Percentiles rank a stretch among this genome's conserved stretches.
Evolutionary conservation across 2,329 filamentous ascomycete species (phyloP).

Genomic region (Aspergillus melleus): DNA sequence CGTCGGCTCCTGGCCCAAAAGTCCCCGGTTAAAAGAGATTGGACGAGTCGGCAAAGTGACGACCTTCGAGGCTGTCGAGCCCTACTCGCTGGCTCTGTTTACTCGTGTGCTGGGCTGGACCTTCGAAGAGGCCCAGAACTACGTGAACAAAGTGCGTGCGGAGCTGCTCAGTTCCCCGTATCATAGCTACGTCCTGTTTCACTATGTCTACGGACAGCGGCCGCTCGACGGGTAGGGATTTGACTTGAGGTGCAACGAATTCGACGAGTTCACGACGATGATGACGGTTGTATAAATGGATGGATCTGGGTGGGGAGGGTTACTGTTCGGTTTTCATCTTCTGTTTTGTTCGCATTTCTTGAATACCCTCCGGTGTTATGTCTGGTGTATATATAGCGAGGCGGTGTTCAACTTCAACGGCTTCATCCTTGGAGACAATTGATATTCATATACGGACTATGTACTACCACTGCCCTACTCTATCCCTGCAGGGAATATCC

Average conservation of each 20-base stretch:
- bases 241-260: slow-evolving; percentile 4
- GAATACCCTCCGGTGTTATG: not conserved
- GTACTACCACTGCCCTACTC: not conserved
- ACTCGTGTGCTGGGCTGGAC: slow-evolving; percentile 37
- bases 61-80: slow-evolving; percentile 35
- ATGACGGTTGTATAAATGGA: slow-evolving; percentile 9
- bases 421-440: not conserved
- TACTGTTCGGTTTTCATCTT: slow-evolving; percentile 1
- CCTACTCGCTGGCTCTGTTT: slow-evolving; percentile 41
- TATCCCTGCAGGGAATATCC: slow-evolving; percentile 46
- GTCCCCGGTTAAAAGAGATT: slow-evolving; percentile 34
- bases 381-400: not conserved
- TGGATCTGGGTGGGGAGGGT: not conserved
- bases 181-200: slow-evolving; percentile 32
- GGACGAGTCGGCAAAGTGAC: slow-evolving; percentile 33
- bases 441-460: not conserved
- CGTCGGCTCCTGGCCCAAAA: slow-evolving; percentile 36
- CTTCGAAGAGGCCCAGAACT: slow-evolving; percentile 31
- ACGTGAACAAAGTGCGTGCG: slow-evolving; percentile 29
- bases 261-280: slow-evolving; percentile 1
- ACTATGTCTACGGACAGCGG: slow-evolving; percentile 35
- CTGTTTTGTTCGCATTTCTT: not conserved
- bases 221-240: slow-evolving; percentile 20
- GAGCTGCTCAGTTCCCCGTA: slow-evolving; percentile 25
- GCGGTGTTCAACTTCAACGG: not conserved